These are phyloP conservation scores for Aphanomyces stellatus DNA, from an alignment of 352 stramenopile genomes.

Conservation along the genomic window DNA sequence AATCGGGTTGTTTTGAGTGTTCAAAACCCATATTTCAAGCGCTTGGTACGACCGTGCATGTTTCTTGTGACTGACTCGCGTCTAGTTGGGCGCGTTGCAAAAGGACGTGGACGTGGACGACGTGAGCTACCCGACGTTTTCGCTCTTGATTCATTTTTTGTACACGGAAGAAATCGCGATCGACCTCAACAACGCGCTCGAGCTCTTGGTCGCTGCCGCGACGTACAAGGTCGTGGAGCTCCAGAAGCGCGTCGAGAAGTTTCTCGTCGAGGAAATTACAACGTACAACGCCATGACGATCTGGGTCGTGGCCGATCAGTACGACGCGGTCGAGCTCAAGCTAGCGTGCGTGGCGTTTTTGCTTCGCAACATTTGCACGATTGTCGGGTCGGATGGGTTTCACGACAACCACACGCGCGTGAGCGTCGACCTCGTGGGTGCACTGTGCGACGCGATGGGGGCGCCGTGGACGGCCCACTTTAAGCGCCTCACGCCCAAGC, in stretches of 20 bases:
- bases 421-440: slow-evolving; percentile 4
- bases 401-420: not conserved
- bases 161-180: slow-evolving; percentile 85
- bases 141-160: slow-evolving; percentile 72
- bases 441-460: slow-evolving; percentile 8
- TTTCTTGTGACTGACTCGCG: slow-evolving; percentile 6
- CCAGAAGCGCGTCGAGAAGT: slow-evolving; percentile 76
- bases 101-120: slow-evolving; percentile 84
- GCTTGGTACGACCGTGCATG: slow-evolving; percentile 52
- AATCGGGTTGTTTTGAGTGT: slow-evolving; percentile 87
- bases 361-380: slow-evolving; percentile 79
- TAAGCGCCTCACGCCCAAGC: not conserved
- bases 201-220: slow-evolving; percentile 64
- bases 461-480: not conserved
- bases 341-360: slow-evolving; percentile 81
- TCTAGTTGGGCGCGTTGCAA: slow-evolving; percentile 74
- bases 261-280: slow-evolving; percentile 68
- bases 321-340: slow-evolving; percentile 69
- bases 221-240: slow-evolving; percentile 81
- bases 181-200: slow-evolving; percentile 67
- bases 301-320: slow-evolving; percentile 67
- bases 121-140: slow-evolving; percentile 84
- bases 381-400: slow-evolving; percentile 30
- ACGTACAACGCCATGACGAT: slow-evolving; percentile 75
- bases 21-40: slow-evolving; percentile 88